Conservation (phyloP, 2,329 filamentous ascomycete species). For the Cladophialophora exuberans region DNA sequence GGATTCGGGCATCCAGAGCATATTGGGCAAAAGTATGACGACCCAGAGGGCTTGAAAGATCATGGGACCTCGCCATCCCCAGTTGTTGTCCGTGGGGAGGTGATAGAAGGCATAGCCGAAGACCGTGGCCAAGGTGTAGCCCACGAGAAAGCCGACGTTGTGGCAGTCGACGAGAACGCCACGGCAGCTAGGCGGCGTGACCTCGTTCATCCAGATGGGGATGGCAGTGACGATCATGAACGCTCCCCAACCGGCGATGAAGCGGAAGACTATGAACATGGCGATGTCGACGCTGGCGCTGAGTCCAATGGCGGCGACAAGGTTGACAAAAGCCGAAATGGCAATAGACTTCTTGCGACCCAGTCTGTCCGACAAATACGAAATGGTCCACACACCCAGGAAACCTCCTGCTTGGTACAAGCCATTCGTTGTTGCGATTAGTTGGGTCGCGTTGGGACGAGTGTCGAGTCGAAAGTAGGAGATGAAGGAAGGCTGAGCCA, state of each 20-base stretch:
- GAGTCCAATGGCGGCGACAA: constrained; percentile 41
- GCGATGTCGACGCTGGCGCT: constrained; percentile 34
- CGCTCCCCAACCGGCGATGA: constrained; percentile 43
- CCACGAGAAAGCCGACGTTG: constrained; percentile 20
- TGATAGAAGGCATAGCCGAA: constrained; percentile 24
- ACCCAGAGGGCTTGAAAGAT: constrained; percentile 20
- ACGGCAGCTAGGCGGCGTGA: constrained; percentile 9
- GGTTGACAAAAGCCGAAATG: constrained; percentile 40
- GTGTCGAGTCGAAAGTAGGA: constrained; percentile 45
- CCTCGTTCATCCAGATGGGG: constrained; percentile 26
- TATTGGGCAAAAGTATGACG: constrained; percentile 25
- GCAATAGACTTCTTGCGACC: constrained; percentile 41
- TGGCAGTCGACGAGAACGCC: constrained; percentile 23
- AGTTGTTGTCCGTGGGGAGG: constrained; percentile 20
- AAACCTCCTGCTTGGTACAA: constrained; percentile 48
- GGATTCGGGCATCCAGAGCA: constrained; percentile 58
- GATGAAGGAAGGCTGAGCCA: constrained; percentile 49
- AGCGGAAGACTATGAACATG: constrained; percentile 40
- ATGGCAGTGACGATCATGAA: constrained; percentile 28
- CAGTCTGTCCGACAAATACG: constrained; percentile 34
- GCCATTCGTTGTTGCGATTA: constrained; percentile 46
- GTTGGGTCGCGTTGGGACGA: constrained; percentile 42
- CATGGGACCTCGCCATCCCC: constrained; percentile 19
- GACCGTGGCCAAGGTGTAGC: constrained; percentile 21
- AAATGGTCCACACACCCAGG: constrained; percentile 34